Conservation (phyloP, 352 stramenopile genomes). For the Thraustochytrium striatum region DNA sequence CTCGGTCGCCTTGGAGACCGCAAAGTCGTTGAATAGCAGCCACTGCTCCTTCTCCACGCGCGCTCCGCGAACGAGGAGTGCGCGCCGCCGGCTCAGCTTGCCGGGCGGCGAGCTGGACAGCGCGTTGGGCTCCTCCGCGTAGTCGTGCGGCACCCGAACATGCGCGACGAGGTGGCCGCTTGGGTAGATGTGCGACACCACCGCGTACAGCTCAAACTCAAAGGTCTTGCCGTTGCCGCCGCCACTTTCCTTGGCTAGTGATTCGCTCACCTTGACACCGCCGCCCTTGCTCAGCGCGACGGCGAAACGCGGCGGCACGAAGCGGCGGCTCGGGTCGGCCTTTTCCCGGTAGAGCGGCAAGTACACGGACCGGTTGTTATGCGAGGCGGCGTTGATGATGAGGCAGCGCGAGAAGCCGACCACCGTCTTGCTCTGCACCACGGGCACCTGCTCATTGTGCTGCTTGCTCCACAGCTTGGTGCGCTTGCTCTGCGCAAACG, state of each 20-base stretch:
- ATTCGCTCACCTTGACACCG: background rate
- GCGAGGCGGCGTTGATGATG: slow-evolving; percentile 38
- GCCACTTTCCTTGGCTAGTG: background rate
- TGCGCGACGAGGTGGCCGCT: slow-evolving; percentile 50
- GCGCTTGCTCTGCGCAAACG: slow-evolving; percentile 15
- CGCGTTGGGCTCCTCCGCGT: background rate
- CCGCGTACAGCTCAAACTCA: slow-evolving; percentile 42
- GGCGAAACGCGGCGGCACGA: background rate
- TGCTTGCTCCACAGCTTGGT: slow-evolving; percentile 35
- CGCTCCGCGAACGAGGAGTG: no score
- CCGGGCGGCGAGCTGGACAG: background rate
- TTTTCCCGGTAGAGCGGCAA: slow-evolving; percentile 34
- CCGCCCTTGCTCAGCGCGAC: background rate
- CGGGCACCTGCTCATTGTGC: slow-evolving; percentile 24
- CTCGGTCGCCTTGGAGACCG: slow-evolving; percentile 61
- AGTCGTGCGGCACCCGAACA: slow-evolving; percentile 38
- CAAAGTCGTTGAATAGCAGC: slow-evolving; percentile 75
- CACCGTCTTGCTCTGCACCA: slow-evolving; percentile 19
- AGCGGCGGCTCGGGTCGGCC: background rate
- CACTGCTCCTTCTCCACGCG: slow-evolving; percentile 51
- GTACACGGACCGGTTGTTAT: slow-evolving; percentile 36
- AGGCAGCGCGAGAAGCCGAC: slow-evolving; percentile 3
- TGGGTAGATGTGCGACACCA: slow-evolving; percentile 52
- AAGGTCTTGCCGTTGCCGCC: background rate
- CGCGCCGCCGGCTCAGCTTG: no score